These are phyloP conservation scores for Sicyos edulis DNA, from an alignment of 306 rosid genomes.

Conservation along the genomic window DNA sequence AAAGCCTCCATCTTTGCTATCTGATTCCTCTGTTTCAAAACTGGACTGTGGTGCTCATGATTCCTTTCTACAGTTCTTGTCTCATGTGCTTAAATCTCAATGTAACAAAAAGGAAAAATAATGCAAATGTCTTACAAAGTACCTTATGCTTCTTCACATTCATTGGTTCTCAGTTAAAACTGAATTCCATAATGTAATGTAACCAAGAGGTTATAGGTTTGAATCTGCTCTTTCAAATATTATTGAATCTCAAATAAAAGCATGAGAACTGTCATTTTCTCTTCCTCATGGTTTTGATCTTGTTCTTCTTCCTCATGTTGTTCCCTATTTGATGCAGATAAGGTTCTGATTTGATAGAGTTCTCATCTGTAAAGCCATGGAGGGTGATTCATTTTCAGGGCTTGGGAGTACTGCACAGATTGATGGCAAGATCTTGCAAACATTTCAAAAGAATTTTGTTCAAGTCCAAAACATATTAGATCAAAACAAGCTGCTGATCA, in stretches of 20 bases:
- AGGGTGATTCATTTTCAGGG: constrained; percentile 76
- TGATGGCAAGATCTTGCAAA: constrained; percentile 63
- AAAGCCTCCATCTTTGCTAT: constrained; percentile 28
- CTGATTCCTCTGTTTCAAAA: constrained; percentile 46
- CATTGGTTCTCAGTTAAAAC: constrained; percentile 23
- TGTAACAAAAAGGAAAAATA: background rate
- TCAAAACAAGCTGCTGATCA: constrained; percentile 85
- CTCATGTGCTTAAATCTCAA: constrained; percentile 44
- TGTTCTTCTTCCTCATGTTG: constrained; percentile 20
- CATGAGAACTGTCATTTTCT: background rate
- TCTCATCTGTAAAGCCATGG: constrained; percentile 45
- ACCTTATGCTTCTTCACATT: constrained; percentile 10
- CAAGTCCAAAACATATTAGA: constrained; percentile 90
- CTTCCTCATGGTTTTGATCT: background rate
- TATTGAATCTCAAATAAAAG: too few species aligned
- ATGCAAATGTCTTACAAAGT: background rate
- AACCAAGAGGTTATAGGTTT: too few species aligned
- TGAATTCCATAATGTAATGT: too few species aligned
- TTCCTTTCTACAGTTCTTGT: constrained; percentile 60
- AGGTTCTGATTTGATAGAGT: constrained; percentile 40
- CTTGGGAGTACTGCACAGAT: constrained; percentile 55
- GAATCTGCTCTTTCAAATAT: too few species aligned
- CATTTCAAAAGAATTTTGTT: constrained; percentile 74
- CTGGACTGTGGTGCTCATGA: constrained; percentile 60
- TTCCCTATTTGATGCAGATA: constrained; percentile 30